Percentiles rank a stretch among this genome's conserved stretches.
Conservation (phyloP, 768 basidiomycete genomes). For the Pilatotrama ljubarskyi region DNA sequence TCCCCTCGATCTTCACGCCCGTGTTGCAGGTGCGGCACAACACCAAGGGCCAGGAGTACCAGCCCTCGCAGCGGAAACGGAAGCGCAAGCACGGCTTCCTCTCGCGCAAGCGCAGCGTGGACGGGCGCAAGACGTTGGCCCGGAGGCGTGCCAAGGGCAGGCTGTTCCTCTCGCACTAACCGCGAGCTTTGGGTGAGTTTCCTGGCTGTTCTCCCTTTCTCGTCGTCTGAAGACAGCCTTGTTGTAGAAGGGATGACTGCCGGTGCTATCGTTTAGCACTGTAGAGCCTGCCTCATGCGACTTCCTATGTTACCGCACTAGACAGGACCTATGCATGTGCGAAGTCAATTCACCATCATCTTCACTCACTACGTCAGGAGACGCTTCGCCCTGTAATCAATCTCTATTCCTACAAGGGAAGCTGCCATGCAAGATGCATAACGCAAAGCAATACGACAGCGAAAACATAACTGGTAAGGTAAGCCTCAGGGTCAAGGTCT, state of each 20-base stretch:
- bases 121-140: conserved; percentile 71
- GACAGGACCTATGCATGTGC: too few relatives aligned
- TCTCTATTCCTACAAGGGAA: too few relatives aligned
- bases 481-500: not conserved
- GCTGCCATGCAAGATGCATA: not conserved
- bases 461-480: not conserved
- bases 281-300: too few relatives aligned
- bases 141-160: conserved; percentile 76
- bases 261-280: too few relatives aligned
- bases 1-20: conserved; percentile 41
- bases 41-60: conserved; percentile 87
- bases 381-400: too few relatives aligned
- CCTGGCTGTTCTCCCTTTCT: not conserved
- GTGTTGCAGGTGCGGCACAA: conserved; percentile 60
- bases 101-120: conserved; percentile 62
- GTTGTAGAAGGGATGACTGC: not conserved
- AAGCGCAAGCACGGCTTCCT: conserved; percentile 95
- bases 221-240: not conserved
- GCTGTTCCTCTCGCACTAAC: conserved; percentile 76
- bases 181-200: not conserved
- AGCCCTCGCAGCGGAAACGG: conserved; percentile 91
- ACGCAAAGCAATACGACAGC: conserved; percentile 7
- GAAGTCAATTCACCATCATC: too few relatives aligned
- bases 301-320: too few relatives aligned
- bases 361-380: too few relatives aligned